phyloP scores from a whole-genome alignment of 352 stramenopile genomes.

The Albugo laibachii region DNA sequence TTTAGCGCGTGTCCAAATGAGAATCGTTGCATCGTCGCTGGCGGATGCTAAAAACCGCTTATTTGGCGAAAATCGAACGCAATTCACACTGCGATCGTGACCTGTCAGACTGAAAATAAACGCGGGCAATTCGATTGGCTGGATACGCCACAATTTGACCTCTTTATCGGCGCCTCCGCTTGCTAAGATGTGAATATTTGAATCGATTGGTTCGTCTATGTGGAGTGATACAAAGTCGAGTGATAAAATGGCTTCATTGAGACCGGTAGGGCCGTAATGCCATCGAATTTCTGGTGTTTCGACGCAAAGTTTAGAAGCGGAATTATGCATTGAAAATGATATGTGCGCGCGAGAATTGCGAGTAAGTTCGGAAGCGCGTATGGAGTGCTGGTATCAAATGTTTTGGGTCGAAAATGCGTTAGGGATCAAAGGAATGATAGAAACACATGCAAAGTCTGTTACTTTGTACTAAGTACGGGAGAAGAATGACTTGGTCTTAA shows the following conservation, averaged over 20 bases:
- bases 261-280: constrained; percentile 65
- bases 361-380: too few relatives aligned
- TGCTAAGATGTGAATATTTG: neutral
- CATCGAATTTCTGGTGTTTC: constrained; percentile 71
- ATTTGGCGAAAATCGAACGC: constrained; percentile 81
- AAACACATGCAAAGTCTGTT: too few relatives aligned
- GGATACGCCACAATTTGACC: constrained; percentile 71
- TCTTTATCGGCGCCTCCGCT: constrained; percentile 76
- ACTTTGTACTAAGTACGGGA: too few relatives aligned
- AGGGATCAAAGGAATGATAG: too few relatives aligned
- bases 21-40: constrained; percentile 78
- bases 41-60: constrained; percentile 69
- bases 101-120: constrained; percentile 74
- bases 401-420: too few relatives aligned
- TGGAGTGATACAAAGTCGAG: constrained; percentile 43
- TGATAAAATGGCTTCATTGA: constrained; percentile 76
- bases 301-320: constrained; percentile 15
- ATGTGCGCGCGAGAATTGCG: too few relatives aligned
- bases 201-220: neutral
- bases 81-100: constrained; percentile 82
- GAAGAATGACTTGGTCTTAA: too few relatives aligned
- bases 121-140: neutral
- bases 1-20: constrained; percentile 68
- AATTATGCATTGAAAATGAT: too few relatives aligned
- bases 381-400: too few relatives aligned